Conservation (phyloP, 179 eudicot species). For the Silene vulgaris region DNA sequence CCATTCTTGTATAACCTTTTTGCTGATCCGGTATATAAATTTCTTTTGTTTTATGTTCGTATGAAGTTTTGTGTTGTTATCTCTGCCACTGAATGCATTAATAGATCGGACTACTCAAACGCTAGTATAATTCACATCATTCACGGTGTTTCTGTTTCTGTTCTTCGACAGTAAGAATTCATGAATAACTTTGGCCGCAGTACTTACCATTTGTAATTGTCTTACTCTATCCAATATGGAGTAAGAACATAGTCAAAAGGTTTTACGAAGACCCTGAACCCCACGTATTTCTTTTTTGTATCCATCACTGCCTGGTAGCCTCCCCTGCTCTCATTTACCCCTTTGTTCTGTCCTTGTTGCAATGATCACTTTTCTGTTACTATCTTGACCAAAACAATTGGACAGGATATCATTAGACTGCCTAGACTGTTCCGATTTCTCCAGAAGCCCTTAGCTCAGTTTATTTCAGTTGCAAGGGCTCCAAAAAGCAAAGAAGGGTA, state of each 20-base stretch:
- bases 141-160: not conserved
- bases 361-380: not conserved
- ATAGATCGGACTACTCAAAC: not conserved
- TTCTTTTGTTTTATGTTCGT: slow-evolving; percentile 16
- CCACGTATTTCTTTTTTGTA: not conserved
- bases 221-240: not conserved
- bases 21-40: slow-evolving; percentile 79
- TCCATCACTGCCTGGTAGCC: not conserved
- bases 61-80: not conserved
- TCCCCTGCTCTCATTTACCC: not conserved
- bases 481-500: slow-evolving; percentile 99
- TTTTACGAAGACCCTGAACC: not conserved
- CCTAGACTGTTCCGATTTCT: slow-evolving; percentile 93
- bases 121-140: not conserved
- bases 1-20: slow-evolving; percentile 95
- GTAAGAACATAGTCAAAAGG: not conserved
- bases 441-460: slow-evolving; percentile 92
- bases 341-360: not conserved
- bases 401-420: slow-evolving; percentile 93
- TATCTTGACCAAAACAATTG: slow-evolving; percentile 25
- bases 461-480: slow-evolving; percentile 86
- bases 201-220: not conserved
- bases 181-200: not conserved
- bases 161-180: not conserved
- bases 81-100: not conserved